Evolutionary conservation across 139 green algal species (phyloP).

Genomic region (Astrephomene gubernaculifera): DNA sequence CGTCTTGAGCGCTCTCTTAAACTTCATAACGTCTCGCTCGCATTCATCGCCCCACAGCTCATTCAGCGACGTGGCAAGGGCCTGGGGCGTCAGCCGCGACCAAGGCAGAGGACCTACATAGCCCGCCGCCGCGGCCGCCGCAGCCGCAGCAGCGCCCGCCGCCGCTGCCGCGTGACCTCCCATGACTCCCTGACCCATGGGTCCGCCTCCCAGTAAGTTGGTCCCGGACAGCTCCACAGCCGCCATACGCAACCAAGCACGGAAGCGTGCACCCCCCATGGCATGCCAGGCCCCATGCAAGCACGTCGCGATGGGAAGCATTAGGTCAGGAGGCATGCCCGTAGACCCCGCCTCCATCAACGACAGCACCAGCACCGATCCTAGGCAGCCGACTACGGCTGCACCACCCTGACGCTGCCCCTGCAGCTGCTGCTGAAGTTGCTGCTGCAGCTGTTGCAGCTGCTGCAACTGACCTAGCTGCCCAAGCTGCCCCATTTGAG

Average conservation of each 20-base stretch:
- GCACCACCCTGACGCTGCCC: no score
- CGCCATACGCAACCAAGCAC: not conserved
- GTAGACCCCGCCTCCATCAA: slow-evolving; percentile 60
- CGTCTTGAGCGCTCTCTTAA: slow-evolving; percentile 64
- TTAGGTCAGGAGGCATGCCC: slow-evolving; percentile 67
- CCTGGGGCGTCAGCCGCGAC: slow-evolving; percentile 41
- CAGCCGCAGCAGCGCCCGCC: not conserved
- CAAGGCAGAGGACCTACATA: slow-evolving; percentile 63
- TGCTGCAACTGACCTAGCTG: not conserved
- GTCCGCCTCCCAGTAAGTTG: not conserved
- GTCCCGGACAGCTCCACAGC: slow-evolving; percentile 1
- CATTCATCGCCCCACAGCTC: slow-evolving; percentile 55
- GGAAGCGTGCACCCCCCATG: slow-evolving; percentile 46
- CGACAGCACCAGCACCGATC: slow-evolving; percentile 43
- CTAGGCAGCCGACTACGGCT: not conserved
- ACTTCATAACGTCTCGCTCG: slow-evolving; percentile 50
- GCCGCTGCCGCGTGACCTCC: not conserved
- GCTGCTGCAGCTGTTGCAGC: not conserved
- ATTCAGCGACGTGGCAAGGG: slow-evolving; percentile 33
- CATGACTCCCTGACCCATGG: no score
- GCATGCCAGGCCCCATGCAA: slow-evolving; percentile 61
- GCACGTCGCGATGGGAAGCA: slow-evolving; percentile 51
- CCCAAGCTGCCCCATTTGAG: no score
- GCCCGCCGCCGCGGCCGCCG: not conserved
- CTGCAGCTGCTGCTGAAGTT: not conserved